A percentile compares a stretch with the other conserved stretches of the same genome.
phyloP scores from a whole-genome alignment of 306 rosid species.

The Echinosophora koreensis region DNA sequence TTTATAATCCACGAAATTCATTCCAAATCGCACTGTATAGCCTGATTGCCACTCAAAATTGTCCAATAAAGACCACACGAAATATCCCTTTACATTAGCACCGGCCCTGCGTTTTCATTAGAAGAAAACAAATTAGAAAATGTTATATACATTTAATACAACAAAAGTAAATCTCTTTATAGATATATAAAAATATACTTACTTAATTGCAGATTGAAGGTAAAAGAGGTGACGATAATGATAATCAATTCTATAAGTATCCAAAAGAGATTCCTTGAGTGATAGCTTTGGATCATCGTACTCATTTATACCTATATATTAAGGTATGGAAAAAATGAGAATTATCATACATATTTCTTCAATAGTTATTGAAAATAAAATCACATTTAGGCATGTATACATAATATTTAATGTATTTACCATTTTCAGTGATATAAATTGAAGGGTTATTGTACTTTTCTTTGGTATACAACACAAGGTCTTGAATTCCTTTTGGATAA shows the following conservation, averaged over 20 bases:
- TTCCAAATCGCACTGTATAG: slow-evolving; percentile 57
- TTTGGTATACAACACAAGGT: slow-evolving; percentile 52
- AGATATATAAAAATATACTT: slow-evolving; percentile 4
- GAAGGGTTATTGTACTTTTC: slow-evolving; percentile 59
- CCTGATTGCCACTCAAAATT: slow-evolving; percentile 64
- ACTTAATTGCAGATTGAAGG: slow-evolving; percentile 59
- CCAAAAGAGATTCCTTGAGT: slow-evolving; percentile 53
- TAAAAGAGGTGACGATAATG: slow-evolving; percentile 55
- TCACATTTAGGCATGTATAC: too few relatives aligned
- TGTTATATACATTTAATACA: neutral
- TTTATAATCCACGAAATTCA: slow-evolving; percentile 57
- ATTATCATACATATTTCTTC: neutral
- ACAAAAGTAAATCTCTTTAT: neutral
- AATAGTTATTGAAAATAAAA: neutral
- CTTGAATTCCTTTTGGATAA: slow-evolving; percentile 66
- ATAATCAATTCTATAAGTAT: slow-evolving; percentile 60
- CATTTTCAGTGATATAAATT: slow-evolving; percentile 70
- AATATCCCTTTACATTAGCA: slow-evolving; percentile 66
- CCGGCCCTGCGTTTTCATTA: slow-evolving; percentile 48
- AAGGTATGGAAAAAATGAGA: neutral
- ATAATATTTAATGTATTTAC: slow-evolving; percentile 33
- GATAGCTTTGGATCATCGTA: slow-evolving; percentile 52
- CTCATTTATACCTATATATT: slow-evolving; percentile 60
- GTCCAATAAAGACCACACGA: slow-evolving; percentile 74
- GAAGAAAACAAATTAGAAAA: neutral